These are phyloP conservation scores for Vicia faba DNA, from an alignment of 306 rosid species.

Conservation along the genomic window DNA sequence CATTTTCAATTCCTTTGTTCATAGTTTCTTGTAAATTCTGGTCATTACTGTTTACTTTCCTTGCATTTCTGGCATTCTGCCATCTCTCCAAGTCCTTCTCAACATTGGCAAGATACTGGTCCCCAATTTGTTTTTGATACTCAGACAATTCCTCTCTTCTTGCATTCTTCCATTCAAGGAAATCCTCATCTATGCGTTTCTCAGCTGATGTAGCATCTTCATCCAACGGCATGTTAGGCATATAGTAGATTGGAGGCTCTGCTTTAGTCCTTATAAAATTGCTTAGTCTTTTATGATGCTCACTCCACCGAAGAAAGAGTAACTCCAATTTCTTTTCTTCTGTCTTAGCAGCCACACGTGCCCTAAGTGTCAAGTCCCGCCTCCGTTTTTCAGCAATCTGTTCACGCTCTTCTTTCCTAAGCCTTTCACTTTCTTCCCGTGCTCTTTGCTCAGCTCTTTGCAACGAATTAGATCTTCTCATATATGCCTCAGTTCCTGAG, in stretches of 20 bases:
- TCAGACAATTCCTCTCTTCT: constrained; percentile 84
- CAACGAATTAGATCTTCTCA: constrained; percentile 85
- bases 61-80: constrained; percentile 84
- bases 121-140: constrained; percentile 87
- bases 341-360: constrained; percentile 96
- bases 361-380: constrained; percentile 94
- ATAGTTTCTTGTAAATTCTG: constrained; percentile 92
- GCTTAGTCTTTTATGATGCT: constrained; percentile 85
- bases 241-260: constrained; percentile 87
- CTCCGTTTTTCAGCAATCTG: constrained; percentile 84
- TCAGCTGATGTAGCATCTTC: constrained; percentile 53
- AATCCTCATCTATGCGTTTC: constrained; percentile 83
- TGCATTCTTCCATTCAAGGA: constrained; percentile 79
- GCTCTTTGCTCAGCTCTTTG: constrained; percentile 98
- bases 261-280: constrained; percentile 97
- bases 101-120: constrained; percentile 80
- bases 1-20: constrained; percentile 99
- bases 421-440: constrained; percentile 94
- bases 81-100: constrained; percentile 95
- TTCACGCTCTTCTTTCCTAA: constrained; percentile 89
- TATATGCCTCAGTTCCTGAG: constrained; percentile 87
- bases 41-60: constrained; percentile 58
- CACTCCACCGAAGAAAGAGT: constrained; percentile 96
- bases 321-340: constrained; percentile 97
- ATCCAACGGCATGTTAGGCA: constrained; percentile 86